phyloP scores from a whole-genome alignment of 257 asterid genomes.

The Penstemon newberryi region DNA sequence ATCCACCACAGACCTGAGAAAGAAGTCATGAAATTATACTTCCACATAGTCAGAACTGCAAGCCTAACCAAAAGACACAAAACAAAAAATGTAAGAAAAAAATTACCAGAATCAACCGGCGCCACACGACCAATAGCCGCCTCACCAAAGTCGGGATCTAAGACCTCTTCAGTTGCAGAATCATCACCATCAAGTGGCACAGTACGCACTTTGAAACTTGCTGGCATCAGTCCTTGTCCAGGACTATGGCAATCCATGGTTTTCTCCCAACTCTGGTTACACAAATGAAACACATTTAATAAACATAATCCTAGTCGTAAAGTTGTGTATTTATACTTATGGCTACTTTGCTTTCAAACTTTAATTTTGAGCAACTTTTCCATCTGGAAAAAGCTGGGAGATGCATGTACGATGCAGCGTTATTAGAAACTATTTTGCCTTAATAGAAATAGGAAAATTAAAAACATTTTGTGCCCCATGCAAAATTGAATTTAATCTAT shows the following conservation, averaged over 20 bases:
- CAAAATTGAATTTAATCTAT: not conserved
- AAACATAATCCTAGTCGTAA: not conserved
- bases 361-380: not conserved
- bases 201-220: slow-evolving; percentile 88
- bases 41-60: slow-evolving; percentile 22
- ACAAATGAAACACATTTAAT: slow-evolving; percentile 22
- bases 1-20: slow-evolving; percentile 82
- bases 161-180: slow-evolving; percentile 79
- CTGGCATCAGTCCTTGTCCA: slow-evolving; percentile 95
- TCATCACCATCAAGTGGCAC: slow-evolving; percentile 80
- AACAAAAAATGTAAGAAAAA: not conserved
- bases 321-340: not conserved
- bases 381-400: slow-evolving; percentile 6
- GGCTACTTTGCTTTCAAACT: not conserved
- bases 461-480: not conserved
- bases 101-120: slow-evolving; percentile 85
- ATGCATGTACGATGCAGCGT: not conserved
- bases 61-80: not conserved
- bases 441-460: slow-evolving; percentile 5
- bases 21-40: slow-evolving; percentile 17
- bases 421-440: not conserved
- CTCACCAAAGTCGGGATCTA: slow-evolving; percentile 94
- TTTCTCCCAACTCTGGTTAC: slow-evolving; percentile 83
- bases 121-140: slow-evolving; percentile 96
- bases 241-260: slow-evolving; percentile 96